phyloP scores from a whole-genome alignment of 1,284 basidiomycete genomes.

The Ustilago shanxiensis region DNA sequence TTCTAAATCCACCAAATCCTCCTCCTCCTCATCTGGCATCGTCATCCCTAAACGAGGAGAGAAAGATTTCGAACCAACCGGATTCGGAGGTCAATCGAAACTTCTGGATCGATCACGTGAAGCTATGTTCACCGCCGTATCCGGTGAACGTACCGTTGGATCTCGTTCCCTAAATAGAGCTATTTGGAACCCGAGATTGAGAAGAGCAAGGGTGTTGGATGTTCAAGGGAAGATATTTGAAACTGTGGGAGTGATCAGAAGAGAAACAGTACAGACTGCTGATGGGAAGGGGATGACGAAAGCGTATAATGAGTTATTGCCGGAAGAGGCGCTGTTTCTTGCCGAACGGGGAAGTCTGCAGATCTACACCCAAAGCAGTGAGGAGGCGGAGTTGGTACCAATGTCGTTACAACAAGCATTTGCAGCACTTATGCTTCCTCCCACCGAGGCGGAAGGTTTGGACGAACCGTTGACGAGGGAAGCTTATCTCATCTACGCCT shows the following conservation, averaged over 20 bases:
- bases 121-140: conserved; percentile 86
- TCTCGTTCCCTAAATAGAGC: conserved; percentile 58
- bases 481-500: conserved; percentile 90
- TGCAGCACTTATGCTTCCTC: conserved; percentile 77
- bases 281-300: conserved; percentile 24
- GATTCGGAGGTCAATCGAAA: conserved; percentile 77
- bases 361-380: conserved; percentile 30
- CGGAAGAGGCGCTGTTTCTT: conserved; percentile 93
- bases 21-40: conserved; percentile 10
- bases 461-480: conserved; percentile 80
- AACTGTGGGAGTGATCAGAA: conserved; percentile 54
- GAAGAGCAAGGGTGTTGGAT: conserved; percentile 58
- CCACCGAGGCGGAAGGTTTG: conserved; percentile 73
- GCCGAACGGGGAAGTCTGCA: conserved; percentile 75
- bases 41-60: conserved; percentile 66
- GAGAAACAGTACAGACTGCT: conserved; percentile 1
- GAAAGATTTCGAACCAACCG: conserved; percentile 81
- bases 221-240: conserved; percentile 62
- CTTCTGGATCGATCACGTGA: conserved; percentile 83
- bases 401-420: conserved; percentile 94
- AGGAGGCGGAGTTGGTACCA: conserved; percentile 72
- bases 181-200: conserved; percentile 53
- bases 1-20: conserved; percentile 31
- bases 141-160: conserved; percentile 74
- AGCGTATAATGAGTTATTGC: conserved; percentile 78